A percentile compares a stretch with the other conserved stretches of the same genome.
Conservation (phyloP, 164 flowering plant species). For the Magnolia kwangsiensis region DNA sequence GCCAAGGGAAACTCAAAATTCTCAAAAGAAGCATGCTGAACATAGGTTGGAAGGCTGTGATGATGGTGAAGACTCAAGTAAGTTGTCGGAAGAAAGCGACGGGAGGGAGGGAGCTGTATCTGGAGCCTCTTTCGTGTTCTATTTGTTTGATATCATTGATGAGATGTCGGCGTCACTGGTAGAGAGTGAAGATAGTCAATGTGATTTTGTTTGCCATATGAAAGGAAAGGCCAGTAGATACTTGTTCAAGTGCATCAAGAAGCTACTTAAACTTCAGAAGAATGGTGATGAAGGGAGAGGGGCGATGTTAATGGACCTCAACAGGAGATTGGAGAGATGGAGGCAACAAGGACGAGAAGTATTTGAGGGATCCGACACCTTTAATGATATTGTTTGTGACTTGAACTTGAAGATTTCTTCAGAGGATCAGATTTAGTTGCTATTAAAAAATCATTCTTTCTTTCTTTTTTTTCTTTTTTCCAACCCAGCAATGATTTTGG, state of each 20-base stretch:
- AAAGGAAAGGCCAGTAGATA: conserved; percentile 39
- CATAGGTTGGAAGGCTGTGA: conserved; percentile 9
- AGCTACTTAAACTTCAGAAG: conserved; percentile 26
- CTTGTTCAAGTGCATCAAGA: conserved; percentile 47
- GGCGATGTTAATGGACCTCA: conserved; percentile 35
- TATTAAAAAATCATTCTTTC: too few relatives aligned
- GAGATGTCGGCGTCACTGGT: conserved; percentile 38
- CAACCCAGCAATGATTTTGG: background rate
- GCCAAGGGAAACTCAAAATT: conserved; percentile 11
- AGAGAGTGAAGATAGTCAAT: conserved; percentile 37
- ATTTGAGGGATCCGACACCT: conserved; percentile 25
- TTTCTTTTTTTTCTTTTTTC: too few relatives aligned
- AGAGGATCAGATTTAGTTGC: background rate
- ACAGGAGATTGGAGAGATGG: conserved; percentile 47
- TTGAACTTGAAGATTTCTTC: conserved; percentile 13
- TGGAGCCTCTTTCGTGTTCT: conserved; percentile 50
- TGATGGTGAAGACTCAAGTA: background rate
- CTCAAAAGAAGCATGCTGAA: conserved; percentile 20
- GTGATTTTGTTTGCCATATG: conserved; percentile 34
- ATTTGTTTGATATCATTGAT: conserved; percentile 46
- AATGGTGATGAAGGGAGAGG: conserved; percentile 19
- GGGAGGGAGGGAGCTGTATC: conserved; percentile 31
- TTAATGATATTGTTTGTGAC: conserved; percentile 29
- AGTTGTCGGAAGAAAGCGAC: conserved; percentile 14
- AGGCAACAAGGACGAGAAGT: conserved; percentile 38